Evolutionary conservation across 75 land plant species (phyloP).

Genomic region (Cryptomeria japonica): DNA sequence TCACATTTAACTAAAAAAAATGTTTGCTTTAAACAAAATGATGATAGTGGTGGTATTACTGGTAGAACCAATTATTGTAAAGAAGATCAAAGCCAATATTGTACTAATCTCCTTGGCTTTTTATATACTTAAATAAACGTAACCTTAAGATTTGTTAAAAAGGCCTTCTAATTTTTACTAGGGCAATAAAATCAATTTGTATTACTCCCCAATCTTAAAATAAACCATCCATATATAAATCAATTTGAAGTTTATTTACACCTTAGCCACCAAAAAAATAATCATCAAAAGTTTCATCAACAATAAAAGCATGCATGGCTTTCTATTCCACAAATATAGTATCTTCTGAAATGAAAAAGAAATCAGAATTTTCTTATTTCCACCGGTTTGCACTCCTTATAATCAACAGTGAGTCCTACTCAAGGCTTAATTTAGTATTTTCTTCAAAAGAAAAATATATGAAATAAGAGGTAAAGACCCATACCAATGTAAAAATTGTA

Average conservation of each 20-base stretch:
- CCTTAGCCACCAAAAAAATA: neutral
- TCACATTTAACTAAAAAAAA: too few relatives aligned
- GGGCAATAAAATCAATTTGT: neutral
- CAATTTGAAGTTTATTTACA: neutral
- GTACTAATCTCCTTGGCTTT: neutral
- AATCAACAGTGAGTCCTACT: neutral
- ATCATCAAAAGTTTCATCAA: neutral
- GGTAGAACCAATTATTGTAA: too few relatives aligned
- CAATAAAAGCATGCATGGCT: neutral
- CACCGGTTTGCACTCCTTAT: neutral
- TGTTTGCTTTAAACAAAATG: too few relatives aligned
- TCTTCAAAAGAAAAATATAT: neutral
- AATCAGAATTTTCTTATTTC: neutral
- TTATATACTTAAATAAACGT: neutral
- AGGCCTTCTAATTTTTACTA: neutral
- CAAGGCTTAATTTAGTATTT: neutral
- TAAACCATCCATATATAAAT: neutral
- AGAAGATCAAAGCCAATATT: too few relatives aligned
- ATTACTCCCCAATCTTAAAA: neutral
- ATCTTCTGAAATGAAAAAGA: neutral
- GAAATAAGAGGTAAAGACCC: neutral
- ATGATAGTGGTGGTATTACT: too few relatives aligned
- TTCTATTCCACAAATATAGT: neutral
- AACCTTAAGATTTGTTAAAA: neutral
- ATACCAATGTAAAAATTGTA: constrained; percentile 93